Evolutionary conservation across 768 basidiomycete species (phyloP), one percentile per base, ranked within the genome.

Genomic region (Collybiopsis luxurians): DNA sequence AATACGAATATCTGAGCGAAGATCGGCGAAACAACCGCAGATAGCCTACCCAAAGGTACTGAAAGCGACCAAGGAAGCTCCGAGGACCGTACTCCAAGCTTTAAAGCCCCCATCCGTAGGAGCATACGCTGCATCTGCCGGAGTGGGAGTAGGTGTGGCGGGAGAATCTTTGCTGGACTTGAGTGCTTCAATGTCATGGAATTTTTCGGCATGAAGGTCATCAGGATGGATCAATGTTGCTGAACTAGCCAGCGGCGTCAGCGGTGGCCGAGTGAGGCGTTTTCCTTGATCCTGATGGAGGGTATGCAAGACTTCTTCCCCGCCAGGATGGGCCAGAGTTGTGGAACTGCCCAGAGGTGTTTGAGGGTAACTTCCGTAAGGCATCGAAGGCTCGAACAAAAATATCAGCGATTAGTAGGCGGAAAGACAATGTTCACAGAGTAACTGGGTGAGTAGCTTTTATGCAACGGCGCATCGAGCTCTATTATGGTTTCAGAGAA

Each of bases 41-140:
- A 11, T 31, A 26, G 55, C 56, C 6, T 31, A 59, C 58, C 58
- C 58, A 17, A 59, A 59, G 2, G 56, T 57, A n/a, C 27, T 19
- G 30, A 57, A 57, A 1, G 56, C 40, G 21, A 57, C 48, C 39
- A 57, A 52, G 12, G 49, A 27, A 9, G 48, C 43, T 42, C 56
- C 56, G 2, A 57, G 40, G 10, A 57, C 56, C 9, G 43, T 45
- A 31, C 36, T 40, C 56, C 56, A 57, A 15, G 56, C 56, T 23
- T 43, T 49, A 12, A 51, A 31, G 4, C 56, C 56, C 9, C 56
- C 56, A 51, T 57, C 56, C 13, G 56, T 47, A 28, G 56, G 56
- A 27, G 28, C 23, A 26, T 54, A 42, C 10, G 40, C 19, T 2
- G n/a, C 40, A 4, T 45, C 26, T 10, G 52, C 5, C 13, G 31